Evolutionary conservation across 805 yeast species (phyloP), one percentile per base, ranked within the genome.

Genomic region (Starmerella floricola): DNA sequence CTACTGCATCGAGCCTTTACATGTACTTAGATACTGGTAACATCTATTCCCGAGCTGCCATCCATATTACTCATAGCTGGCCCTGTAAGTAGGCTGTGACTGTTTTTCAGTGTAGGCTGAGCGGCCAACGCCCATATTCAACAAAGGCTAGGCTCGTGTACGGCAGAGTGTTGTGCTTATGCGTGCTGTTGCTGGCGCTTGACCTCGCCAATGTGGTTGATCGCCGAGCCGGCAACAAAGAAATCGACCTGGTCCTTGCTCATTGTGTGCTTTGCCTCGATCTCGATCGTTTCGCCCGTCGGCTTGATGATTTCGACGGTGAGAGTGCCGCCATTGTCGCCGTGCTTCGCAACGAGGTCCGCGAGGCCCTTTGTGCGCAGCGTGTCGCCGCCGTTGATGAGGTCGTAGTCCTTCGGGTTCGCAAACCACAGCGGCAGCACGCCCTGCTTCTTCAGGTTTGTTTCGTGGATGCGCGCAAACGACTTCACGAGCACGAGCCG

Each of bases 401-500:
- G 72, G 62, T 91, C 96, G 61, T 88, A 91, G 59, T 91, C 98
- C 28, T 72, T 66, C 60, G 86, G 95, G 59, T 88, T 65, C 30
- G 85, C 95, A 63, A 91, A 91, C 20, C 94, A 83, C 59, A 91
- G 67, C 28, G 98, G 98, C 58, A 88, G 71, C 81, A 88, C 77
- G 63, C 98, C 98, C 70, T 91, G 98, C 65, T 91, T 91, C 72
- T 88, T 91, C 67, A 88, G 75, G 65, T 88, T 88, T 28, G 98
- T 88, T 69, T 88, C 98, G 65, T 88, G 98, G 57, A 88, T 88
- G 72, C 98, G 80, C 28, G 98, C 98, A 66, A 88, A 88, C 8
- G 96, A 87, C 65, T 87, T 88, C 55, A 84, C 94, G 48, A 88
- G 67, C 49, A 88, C 80, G 50, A 86, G 74, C 45, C 78, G 66